These are phyloP conservation scores for Macrolepiota albuminosa DNA, from an alignment of 768 basidiomycete genomes.

Conservation along the genomic window DNA sequence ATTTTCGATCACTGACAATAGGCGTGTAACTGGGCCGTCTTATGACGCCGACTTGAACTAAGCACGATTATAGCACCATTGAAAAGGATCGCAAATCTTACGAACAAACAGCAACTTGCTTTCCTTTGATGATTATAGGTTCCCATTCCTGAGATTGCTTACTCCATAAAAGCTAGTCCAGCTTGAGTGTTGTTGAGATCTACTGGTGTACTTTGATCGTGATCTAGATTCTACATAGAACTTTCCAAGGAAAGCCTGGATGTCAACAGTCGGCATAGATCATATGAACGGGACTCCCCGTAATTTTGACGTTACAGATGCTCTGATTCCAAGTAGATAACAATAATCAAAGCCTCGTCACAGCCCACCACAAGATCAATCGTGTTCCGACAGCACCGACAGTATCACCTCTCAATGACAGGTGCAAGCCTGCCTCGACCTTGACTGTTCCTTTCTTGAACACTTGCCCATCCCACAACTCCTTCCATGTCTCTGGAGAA, in stretches of 20 bases:
- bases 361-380: slow-evolving; percentile 11
- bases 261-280: background rate
- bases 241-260: background rate
- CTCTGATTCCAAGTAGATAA: background rate
- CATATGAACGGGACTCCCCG: background rate
- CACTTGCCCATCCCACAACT: slow-evolving; percentile 26
- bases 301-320: background rate
- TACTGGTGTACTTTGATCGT: background rate
- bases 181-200: slow-evolving; percentile 7
- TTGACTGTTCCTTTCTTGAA: slow-evolving; percentile 22
- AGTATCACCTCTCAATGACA: slow-evolving; percentile 2
- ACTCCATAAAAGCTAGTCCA: slow-evolving; percentile 1
- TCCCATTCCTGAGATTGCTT: slow-evolving; percentile 11
- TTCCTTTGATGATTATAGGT: background rate
- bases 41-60: background rate
- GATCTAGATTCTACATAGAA: background rate
- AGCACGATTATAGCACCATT: background rate
- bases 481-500: slow-evolving; percentile 25
- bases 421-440: slow-evolving; percentile 5
- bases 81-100: background rate
- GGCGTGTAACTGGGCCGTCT: background rate
- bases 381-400: background rate
- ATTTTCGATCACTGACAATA: background rate
- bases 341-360: slow-evolving; percentile 6
- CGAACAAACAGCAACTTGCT: background rate